These are phyloP conservation scores for Mycena rebaudengoi DNA, from an alignment of 768 basidiomycete genomes.

Conservation along the genomic window DNA sequence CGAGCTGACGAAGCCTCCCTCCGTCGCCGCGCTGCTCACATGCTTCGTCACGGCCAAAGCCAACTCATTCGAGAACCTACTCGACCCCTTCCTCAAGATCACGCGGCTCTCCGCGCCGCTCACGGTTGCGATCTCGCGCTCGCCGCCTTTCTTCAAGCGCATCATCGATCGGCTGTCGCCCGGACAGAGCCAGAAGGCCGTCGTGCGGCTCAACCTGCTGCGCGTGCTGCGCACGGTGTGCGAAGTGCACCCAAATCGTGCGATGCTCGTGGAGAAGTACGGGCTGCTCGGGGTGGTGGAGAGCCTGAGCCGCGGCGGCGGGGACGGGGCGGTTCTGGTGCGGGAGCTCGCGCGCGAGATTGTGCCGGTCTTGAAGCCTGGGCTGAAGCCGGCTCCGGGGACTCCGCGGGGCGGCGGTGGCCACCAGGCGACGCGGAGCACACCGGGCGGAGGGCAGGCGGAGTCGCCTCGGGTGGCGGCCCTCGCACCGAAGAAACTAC, in stretches of 20 bases:
- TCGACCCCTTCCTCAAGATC: slow-evolving; percentile 94
- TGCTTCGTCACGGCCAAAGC: slow-evolving; percentile 89
- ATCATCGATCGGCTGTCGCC: slow-evolving; percentile 84
- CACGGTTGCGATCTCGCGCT: slow-evolving; percentile 80
- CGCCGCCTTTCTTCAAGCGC: slow-evolving; percentile 84
- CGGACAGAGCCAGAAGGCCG: slow-evolving; percentile 62
- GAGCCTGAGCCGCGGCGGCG: slow-evolving; percentile 73
- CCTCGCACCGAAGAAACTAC: slow-evolving; percentile 71
- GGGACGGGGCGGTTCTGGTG: slow-evolving; percentile 90
- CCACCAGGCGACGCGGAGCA: slow-evolving; percentile 22
- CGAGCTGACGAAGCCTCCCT: slow-evolving; percentile 71
- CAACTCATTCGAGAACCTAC: slow-evolving; percentile 89
- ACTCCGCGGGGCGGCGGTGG: slow-evolving; percentile 34
- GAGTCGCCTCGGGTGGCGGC: slow-evolving; percentile 28
- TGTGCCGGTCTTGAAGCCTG: slow-evolving; percentile 78
- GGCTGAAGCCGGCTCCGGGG: slow-evolving; percentile 60
- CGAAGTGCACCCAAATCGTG: slow-evolving; percentile 89
- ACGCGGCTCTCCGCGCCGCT: slow-evolving; percentile 79
- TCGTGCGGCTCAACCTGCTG: slow-evolving; percentile 90
- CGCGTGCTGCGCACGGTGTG: slow-evolving; percentile 86
- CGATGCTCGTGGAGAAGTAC: slow-evolving; percentile 82
- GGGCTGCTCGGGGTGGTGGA: slow-evolving; percentile 84
- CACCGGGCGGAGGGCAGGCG: slow-evolving; percentile 26
- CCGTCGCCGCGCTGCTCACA: slow-evolving; percentile 73
- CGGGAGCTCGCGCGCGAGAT: slow-evolving; percentile 90